phyloP scores from a whole-genome alignment of 2,329 filamentous ascomycete genomes.

The Sporothrix globosa region DNA sequence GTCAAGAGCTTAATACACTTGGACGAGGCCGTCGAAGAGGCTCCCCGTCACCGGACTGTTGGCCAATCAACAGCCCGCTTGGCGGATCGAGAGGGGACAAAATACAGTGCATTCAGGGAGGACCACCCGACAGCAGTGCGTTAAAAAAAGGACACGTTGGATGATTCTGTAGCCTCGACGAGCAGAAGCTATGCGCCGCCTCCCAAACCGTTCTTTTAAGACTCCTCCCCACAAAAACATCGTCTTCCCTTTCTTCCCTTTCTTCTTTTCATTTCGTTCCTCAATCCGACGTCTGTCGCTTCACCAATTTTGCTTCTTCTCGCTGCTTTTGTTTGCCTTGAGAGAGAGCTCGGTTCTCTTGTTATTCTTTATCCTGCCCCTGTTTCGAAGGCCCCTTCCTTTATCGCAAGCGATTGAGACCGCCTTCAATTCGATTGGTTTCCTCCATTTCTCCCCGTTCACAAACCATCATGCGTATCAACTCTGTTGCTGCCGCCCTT shows the following conservation, averaged over 20 bases:
- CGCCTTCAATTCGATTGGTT: background rate
- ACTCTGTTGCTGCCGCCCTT: conserved; percentile 73
- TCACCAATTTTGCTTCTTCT: conserved; percentile 20
- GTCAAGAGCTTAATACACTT: conserved; percentile 16
- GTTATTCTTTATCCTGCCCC: background rate
- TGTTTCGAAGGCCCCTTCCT: conserved; percentile 18
- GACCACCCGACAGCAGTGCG: conserved; percentile 13
- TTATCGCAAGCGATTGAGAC: conserved; percentile 16
- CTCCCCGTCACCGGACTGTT: background rate
- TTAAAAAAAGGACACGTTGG: conserved; percentile 39
- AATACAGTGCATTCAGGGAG: conserved; percentile 27
- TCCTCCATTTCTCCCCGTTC: background rate
- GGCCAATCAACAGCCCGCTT: conserved; percentile 21
- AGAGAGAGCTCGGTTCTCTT: conserved; percentile 10
- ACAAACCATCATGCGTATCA: conserved; percentile 73
- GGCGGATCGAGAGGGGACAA: conserved; percentile 29
- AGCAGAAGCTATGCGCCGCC: conserved; percentile 19
- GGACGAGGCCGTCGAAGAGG: conserved; percentile 1
- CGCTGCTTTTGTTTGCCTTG: conserved; percentile 7
- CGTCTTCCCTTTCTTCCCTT: conserved; percentile 27
- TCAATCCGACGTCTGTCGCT: conserved; percentile 33
- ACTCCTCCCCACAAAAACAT: conserved; percentile 32
- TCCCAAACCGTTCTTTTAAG: conserved; percentile 32
- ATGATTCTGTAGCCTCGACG: conserved; percentile 28
- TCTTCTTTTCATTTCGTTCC: conserved; percentile 26